phyloP scores from a whole-genome alignment of 2,329 filamentous ascomycete genomes.

The Penicillium sp. region DNA sequence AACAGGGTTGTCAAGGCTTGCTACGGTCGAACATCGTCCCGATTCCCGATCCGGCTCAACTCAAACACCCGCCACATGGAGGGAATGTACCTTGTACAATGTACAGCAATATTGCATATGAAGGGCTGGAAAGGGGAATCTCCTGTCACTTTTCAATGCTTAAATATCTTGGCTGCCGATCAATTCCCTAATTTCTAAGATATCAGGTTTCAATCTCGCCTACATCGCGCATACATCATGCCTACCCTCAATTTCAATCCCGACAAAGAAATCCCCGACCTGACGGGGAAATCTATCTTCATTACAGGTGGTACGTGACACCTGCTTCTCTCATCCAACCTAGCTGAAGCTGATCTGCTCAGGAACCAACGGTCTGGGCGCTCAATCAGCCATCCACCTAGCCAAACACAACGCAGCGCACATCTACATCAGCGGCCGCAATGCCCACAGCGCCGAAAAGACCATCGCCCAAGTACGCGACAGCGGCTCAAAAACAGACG shows the following conservation, averaged over 20 bases:
- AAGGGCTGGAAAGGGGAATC: background rate
- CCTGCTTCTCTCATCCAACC: no score
- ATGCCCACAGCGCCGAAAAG: slow-evolving; percentile 9
- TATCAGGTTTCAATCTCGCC: background rate
- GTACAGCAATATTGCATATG: background rate
- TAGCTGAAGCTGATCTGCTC: slow-evolving; percentile 23
- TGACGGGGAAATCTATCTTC: slow-evolving; percentile 14
- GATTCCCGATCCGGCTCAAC: background rate
- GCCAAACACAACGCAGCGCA: slow-evolving; percentile 44
- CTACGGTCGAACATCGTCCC: background rate
- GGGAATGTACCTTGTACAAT: background rate
- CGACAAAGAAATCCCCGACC: slow-evolving; percentile 11
- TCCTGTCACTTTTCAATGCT: background rate
- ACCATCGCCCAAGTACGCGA: background rate
- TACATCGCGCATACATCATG: background rate
- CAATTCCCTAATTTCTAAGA: no score
- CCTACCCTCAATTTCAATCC: slow-evolving; percentile 10
- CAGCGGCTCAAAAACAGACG: background rate
- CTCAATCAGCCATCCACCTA: slow-evolving; percentile 40
- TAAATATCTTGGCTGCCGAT: background rate
- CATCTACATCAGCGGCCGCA: slow-evolving; percentile 16
- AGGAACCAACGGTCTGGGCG: slow-evolving; percentile 55
- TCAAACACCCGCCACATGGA: background rate
- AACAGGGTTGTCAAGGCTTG: background rate
- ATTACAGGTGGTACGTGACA: slow-evolving; percentile 14